Base-by-base conservation (phyloP, 169 alveolate species). In the Plasmodium gonderi region DNA sequence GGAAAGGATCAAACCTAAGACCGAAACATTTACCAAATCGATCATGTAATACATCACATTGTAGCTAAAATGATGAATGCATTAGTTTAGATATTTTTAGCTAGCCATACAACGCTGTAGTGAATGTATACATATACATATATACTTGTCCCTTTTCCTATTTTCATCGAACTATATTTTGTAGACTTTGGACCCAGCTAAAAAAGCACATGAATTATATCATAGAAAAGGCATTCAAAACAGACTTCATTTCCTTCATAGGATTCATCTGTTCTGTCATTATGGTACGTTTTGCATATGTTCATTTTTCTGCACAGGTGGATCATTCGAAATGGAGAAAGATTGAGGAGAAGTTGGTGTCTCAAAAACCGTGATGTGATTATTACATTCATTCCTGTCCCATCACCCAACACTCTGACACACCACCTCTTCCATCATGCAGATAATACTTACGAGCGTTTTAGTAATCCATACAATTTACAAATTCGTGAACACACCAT, bases 161-260 rank as follows among this genome's bases (percentile, higher is more conserved):
- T 17, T 17, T 54, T 31, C 23, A 20, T 31, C 69, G 36, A 0
- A 12, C 49, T n/a, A 17, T n/a, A 17, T 54, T 82, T 68, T 69
- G 12, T 45, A 82, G 91, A 42, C 3, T 68, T 7, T 14, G 51
- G 72, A n/a, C 38, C 4, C 14, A 69, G 29, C 31, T 82, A 2
- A 82, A 82, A 49, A 82, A 45, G 51, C 91, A 82, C 45, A 82
- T 82, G 49, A 44, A 20, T 42, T 68, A 82, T 54, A 82, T 82
- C 76, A 44, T 82, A 0, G 75, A 82, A 8, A 82, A 82, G 60
- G 80, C 91, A 17, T 82, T 82, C 60, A 68, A 31, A 72, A 67
- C 91, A 38, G 91, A 82, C 36, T 0, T 68, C 12, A 38, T 51
- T 26, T 68, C 91, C 4, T 82, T 82, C 40, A 44, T 82, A 5